Evolutionary conservation across 306 rosid species (phyloP), one percentile per base, ranked within the genome.

Genomic region (Sicyos edulis): DNA sequence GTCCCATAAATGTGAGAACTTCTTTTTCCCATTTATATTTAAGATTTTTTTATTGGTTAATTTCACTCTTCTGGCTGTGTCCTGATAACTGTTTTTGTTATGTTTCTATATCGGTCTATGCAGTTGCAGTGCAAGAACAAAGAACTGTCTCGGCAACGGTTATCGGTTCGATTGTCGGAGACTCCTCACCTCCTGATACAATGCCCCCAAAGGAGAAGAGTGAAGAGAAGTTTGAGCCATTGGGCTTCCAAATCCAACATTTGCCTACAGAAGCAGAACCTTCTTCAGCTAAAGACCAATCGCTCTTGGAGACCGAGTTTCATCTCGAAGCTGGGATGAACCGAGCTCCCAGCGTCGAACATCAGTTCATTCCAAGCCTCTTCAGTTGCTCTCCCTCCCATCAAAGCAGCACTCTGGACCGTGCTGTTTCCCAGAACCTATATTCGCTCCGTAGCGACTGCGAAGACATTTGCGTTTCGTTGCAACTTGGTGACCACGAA

Each of bases 91-190:
- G n/a, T n/a, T n/a, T n/a, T n/a, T n/a, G 53, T 71, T 52, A 19
- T 54, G n/a, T 53, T 47, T 77, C 45, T 66, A 44, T 5, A 44
- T 66, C 42, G 11, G 76, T 76, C 50, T 75, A 72, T 85, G 72
- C 29, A 93, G 99, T 72, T 82, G 99, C 99, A 0, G 95, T 93
- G 79, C 97, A 88, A 81, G 96, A 87, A 85, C 99, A 88, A 76
- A 87, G 87, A 84, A 81, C 91, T 8, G 88, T 81, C 40, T 93
- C 99, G 0, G 97, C 91, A 55, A 91, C 97, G 0, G 96, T 82
- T 20, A 87, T 93, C 4, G 96, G 95, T 45, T 93, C 99, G 34
- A 91, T 87, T 0, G 96, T 84, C 0, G 96, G 96, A 1, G 97
- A 93, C 78, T 91, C 96, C n/a, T 93, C 99, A 7, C 83, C 99